Evolutionary conservation across 306 rosid genomes (phyloP).

Genomic region (Malus asiatica): DNA sequence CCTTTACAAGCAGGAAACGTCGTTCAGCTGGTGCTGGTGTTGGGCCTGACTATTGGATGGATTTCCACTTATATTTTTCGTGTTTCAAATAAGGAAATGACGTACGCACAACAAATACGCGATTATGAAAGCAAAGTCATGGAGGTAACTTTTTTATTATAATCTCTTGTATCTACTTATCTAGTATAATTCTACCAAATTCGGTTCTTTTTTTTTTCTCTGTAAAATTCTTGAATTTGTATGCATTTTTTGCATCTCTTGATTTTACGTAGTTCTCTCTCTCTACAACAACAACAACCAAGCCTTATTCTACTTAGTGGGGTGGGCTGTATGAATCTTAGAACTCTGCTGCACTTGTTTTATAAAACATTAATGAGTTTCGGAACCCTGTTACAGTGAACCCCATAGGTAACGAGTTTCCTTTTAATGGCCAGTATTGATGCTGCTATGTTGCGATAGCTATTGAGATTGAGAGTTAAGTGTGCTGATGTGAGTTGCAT

Average conservation of each 20-base stretch:
- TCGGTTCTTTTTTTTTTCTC: neutral
- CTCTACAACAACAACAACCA: neutral
- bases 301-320: too few species aligned
- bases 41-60: conserved; percentile 95
- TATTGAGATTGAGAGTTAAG: neutral
- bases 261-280: neutral
- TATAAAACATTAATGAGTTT: too few species aligned
- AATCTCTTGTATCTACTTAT: too few species aligned
- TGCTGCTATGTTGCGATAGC: neutral
- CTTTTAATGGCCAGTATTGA: neutral
- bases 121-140: conserved; percentile 90
- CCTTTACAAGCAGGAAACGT: conserved; percentile 94
- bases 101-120: conserved; percentile 88
- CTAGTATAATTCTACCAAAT: neutral
- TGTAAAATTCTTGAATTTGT: neutral
- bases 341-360: too few species aligned
- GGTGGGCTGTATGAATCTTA: too few species aligned
- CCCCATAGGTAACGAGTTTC: neutral
- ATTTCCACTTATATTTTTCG: conserved; percentile 83
- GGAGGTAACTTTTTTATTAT: conserved; percentile 44
- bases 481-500: neutral
- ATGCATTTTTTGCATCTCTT: neutral
- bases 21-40: conserved; percentile 85
- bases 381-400: too few species aligned
- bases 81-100: conserved; percentile 98